These are phyloP conservation scores for Epichloe hybrida DNA, from an alignment of 2,329 filamentous ascomycete species.

Conservation along the genomic window DNA sequence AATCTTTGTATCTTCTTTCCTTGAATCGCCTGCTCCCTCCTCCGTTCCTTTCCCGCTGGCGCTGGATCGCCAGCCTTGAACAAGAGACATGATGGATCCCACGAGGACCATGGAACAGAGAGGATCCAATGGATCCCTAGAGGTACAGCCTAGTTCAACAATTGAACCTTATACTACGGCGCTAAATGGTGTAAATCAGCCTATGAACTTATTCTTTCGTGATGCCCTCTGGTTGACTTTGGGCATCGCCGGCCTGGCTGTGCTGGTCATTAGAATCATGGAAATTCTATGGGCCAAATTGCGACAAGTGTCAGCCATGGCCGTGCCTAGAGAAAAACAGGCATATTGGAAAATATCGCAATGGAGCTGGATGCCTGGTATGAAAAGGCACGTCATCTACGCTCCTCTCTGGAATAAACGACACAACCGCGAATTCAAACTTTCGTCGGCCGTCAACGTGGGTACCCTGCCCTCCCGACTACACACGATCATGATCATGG, in stretches of 20 bases:
- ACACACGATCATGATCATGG: constrained; percentile 41
- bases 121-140: constrained; percentile 14
- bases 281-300: constrained; percentile 43
- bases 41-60: constrained; percentile 3
- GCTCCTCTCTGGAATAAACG: constrained; percentile 51
- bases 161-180: constrained; percentile 42
- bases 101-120: constrained; percentile 19
- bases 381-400: constrained; percentile 48
- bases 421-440: constrained; percentile 52
- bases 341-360: constrained; percentile 45
- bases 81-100: constrained; percentile 19
- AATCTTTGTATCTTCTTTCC: not conserved
- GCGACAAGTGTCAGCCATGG: constrained; percentile 47
- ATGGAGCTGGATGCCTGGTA: constrained; percentile 44
- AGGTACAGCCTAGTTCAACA: constrained; percentile 28
- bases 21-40: not conserved
- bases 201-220: constrained; percentile 42
- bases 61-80: constrained; percentile 9
- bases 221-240: constrained; percentile 48
- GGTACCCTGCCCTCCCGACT: constrained; percentile 53
- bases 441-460: constrained; percentile 45
- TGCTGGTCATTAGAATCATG: constrained; percentile 39
- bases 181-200: constrained; percentile 48
- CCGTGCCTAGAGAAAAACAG: constrained; percentile 35
- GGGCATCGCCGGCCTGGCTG: constrained; percentile 38